Base-by-base conservation (phyloP, 257 asterid genomes). In the Solanum sejunctum region DNA sequence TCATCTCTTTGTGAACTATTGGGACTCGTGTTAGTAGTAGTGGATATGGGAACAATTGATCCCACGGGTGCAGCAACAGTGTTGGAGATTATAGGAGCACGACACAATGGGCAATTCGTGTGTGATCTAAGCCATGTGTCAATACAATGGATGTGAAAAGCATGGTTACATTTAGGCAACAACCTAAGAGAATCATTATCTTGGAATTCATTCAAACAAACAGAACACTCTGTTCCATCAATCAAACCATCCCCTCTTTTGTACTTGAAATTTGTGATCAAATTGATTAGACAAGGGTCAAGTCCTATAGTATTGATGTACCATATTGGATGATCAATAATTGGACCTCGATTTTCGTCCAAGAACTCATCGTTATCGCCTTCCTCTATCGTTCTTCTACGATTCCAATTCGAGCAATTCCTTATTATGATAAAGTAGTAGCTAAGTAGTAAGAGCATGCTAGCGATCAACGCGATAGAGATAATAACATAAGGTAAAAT, bases 81-180 rank as follows among this genome's bases (percentile, higher is more conserved):
- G 52, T 32, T 39, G 64, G 82, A 56, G n/a, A 82, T 36, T n/a
- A 86, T 82, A 23, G 71, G 41, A 75, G 85, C 70, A 12, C 88
- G 85, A 57, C 88, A 86, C n/a, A 86, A 5, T 0, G 88, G 88
- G 28, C 88, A 86, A 73, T 71, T 86, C 32, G 55, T 82, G 88
- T 86, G 85, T 60, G 88, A 71, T n/a, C 56, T 82, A 21, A 86
- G 71, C 88, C 88, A 86, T 8, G 60, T 58, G 7, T 86, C 88
- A 8, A 86, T 82, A 17, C 88, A 86, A 13, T 79, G 23, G 43
- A 86, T 55, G 60, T 86, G 88, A 61, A 86, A 86, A 0, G 83
- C 83, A 75, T 86, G 88, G 84, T 45, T 82, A 63, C 88, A 86
- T 51, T 86, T 86, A 0, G 84, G 85, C 16, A 86, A 61, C 69